Evolutionary conservation across 2,329 filamentous ascomycete species (phyloP), one percentile per base, ranked within the genome.

Genomic region (Penicillium janthinellum): DNA sequence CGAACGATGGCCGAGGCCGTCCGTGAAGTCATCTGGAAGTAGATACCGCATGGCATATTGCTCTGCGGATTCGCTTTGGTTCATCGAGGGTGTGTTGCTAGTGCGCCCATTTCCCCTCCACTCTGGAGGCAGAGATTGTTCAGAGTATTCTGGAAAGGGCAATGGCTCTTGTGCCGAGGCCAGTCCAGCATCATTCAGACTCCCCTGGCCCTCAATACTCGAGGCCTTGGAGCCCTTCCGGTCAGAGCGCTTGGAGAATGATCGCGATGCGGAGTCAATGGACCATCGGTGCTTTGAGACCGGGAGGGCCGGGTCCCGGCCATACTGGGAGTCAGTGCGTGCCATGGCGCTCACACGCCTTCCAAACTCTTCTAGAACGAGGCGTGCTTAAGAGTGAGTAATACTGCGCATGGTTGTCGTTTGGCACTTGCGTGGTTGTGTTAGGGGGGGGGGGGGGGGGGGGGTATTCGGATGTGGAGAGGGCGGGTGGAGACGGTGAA

Each of bases 1-100:
- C n/a, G 66, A 59, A 48, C 65, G 64, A 55, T 63, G 57, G 39
- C 63, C 60, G 31, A 64, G 57, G 12, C 54, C 41, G 4, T 70
- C 64, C 12, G 61, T 58, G 5, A 60, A 62, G 35, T 53, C 57
- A 45, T 62, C 20, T n/a, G 51, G 47, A 49, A 66, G 52, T 39
- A 58, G 54, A 7, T 55, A 53, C 22, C 58, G 54, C 12, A 62
- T 44, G 31, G 64, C 58, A 10, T 44, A 49, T 10, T 60, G 48
- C 64, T 61, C 65, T n/a, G 58, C 39, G 12, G 59, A 49, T 37
- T 65, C 63, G 25, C 52, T 53, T 11, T 61, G 42, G 15, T 55
- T 60, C 10, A 42, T 64, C 20, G 42, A 59, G 22, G 61, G 54
- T 22, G 49, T 57, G 22, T 55, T 64, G 20, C 47, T 57, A 7